Evolutionary conservation across 2,329 filamentous ascomycete genomes (phyloP).

Genomic region (Kalmusia sp.): DNA sequence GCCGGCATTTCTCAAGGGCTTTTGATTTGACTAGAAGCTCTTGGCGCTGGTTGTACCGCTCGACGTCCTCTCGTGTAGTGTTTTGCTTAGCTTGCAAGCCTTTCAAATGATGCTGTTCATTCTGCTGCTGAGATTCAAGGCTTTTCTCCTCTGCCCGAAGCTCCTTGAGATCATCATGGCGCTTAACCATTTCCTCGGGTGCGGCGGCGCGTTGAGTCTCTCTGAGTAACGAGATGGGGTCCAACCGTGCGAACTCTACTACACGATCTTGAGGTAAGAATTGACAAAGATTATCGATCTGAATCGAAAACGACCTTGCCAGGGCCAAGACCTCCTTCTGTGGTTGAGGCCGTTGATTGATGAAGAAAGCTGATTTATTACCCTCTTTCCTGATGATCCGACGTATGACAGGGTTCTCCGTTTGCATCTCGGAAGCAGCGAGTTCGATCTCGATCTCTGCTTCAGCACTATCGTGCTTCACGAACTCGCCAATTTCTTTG

Average conservation of each 20-base stretch:
- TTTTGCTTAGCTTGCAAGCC: slow-evolving; percentile 76
- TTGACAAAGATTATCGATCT: slow-evolving; percentile 97
- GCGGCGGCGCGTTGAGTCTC: slow-evolving; percentile 91
- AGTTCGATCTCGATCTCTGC: slow-evolving; percentile 93
- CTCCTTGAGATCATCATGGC: slow-evolving; percentile 77
- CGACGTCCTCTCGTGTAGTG: slow-evolving; percentile 79
- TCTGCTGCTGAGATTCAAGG: slow-evolving; percentile 63
- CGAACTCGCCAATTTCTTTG: slow-evolving; percentile 84
- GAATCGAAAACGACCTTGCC: slow-evolving; percentile 78
- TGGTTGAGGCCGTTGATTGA: slow-evolving; percentile 70
- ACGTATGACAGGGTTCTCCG: slow-evolving; percentile 74
- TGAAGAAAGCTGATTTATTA: slow-evolving; percentile 78
- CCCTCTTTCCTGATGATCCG: slow-evolving; percentile 82
- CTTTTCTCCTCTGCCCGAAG: slow-evolving; percentile 74
- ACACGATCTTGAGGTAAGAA: slow-evolving; percentile 97
- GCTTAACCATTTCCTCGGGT: slow-evolving; percentile 77
- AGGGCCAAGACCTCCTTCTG: slow-evolving; percentile 72
- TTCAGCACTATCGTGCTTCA: slow-evolving; percentile 83
- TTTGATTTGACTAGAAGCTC: slow-evolving; percentile 69
- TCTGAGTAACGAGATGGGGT: slow-evolving; percentile 78
- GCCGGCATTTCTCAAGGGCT: slow-evolving; percentile 69
- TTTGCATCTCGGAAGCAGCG: slow-evolving; percentile 64
- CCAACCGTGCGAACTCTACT: slow-evolving; percentile 87
- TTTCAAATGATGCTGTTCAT: slow-evolving; percentile 68
- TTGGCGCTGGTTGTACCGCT: slow-evolving; percentile 78